Conservation (phyloP, 176 grass and related monocot genomes). For the Puccinellia tenuiflora region DNA sequence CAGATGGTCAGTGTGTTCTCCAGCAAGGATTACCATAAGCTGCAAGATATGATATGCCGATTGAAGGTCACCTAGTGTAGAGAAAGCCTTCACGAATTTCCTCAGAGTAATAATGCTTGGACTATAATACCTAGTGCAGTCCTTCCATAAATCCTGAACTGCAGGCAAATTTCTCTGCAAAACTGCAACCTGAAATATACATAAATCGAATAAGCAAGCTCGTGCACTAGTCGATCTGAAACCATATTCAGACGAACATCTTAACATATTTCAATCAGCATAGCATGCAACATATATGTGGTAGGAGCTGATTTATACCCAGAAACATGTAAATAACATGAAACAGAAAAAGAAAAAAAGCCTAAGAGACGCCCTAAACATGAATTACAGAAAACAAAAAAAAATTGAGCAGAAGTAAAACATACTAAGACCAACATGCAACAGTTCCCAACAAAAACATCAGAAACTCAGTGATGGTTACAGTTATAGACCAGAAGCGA, state of each 20-base stretch:
- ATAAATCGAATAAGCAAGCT: conserved; percentile 39
- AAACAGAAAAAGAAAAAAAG: background rate
- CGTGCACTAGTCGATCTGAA: background rate
- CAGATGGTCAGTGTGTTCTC: conserved; percentile 28
- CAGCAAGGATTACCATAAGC: conserved; percentile 53
- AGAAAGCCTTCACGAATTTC: conserved; percentile 66
- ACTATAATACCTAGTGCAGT: conserved; percentile 76
- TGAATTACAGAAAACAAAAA: background rate
- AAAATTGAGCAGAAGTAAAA: background rate
- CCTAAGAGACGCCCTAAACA: background rate
- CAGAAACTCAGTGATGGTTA: background rate
- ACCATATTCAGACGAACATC: conserved; percentile 12
- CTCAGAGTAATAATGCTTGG: conserved; percentile 68
- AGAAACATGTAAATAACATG: conserved; percentile 15
- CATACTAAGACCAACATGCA: conserved; percentile 3
- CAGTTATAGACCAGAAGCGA: background rate
- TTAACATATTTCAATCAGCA: conserved; percentile 4
- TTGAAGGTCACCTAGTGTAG: conserved; percentile 61
- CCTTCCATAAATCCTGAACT: conserved; percentile 84
- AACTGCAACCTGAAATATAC: conserved; percentile 71
- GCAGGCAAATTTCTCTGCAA: conserved; percentile 57
- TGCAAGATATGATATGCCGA: conserved; percentile 65
- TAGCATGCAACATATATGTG: background rate
- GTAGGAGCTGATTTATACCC: background rate
- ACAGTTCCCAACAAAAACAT: background rate